A percentile compares a stretch with the other conserved stretches of the same genome.
These are phyloP conservation scores for Penicillium expansum DNA, from an alignment of 2,329 filamentous ascomycete genomes.

Conservation along the genomic window DNA sequence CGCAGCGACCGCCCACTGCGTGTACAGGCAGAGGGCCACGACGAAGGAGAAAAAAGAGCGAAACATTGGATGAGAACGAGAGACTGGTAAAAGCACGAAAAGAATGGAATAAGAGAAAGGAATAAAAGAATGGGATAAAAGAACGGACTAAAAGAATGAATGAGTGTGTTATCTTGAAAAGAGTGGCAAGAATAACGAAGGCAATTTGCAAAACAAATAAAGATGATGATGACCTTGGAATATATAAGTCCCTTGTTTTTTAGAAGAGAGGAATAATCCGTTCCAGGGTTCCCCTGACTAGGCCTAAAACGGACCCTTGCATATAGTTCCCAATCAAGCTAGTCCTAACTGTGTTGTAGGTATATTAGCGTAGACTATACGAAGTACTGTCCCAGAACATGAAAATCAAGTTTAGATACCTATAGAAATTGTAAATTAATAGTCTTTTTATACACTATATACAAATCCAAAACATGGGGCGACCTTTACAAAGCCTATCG, in stretches of 20 bases:
- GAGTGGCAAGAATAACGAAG: not conserved
- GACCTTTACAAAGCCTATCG: not conserved
- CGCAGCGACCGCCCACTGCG: conserved; percentile 1
- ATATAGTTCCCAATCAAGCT: too few species aligned
- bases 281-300: conserved; percentile 6
- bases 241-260: not conserved
- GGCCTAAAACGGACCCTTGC: not conserved
- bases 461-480: not conserved
- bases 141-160: not conserved
- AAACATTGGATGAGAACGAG: not conserved
- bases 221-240: not conserved
- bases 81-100: not conserved
- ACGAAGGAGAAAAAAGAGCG: not conserved
- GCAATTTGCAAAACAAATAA: not conserved
- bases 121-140: not conserved
- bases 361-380: too few species aligned
- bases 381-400: too few species aligned
- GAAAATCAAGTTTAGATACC: too few species aligned
- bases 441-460: conserved; percentile 3
- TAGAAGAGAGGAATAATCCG: not conserved
- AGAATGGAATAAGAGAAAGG: not conserved
- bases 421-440: too few species aligned
- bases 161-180: conserved; percentile 1
- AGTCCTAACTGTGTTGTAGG: too few species aligned
- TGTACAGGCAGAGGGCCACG: conserved; percentile 1